Percentiles rank a stretch among this genome's conserved stretches.
Evolutionary conservation across 1,284 basidiomycete genomes (phyloP).

Genomic region (Cryptococcus sp.): DNA sequence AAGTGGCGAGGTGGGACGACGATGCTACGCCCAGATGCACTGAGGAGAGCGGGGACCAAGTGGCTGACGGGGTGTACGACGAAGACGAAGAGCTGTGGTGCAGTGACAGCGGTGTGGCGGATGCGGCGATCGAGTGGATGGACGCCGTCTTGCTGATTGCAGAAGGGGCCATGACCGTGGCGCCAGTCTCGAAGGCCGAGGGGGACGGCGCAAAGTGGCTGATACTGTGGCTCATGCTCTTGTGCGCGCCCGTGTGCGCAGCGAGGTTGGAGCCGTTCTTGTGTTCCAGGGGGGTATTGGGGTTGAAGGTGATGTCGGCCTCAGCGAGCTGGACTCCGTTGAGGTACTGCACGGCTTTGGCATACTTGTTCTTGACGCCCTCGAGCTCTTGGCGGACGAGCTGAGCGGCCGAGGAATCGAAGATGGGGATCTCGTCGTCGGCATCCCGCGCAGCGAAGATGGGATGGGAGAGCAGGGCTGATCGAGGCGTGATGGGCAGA

Average conservation of each 20-base stretch:
- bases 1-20: neutral
- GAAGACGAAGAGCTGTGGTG: neutral
- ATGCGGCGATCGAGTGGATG: too few species aligned
- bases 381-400: constrained; percentile 19
- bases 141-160: too few species aligned
- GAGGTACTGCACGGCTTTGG: constrained; percentile 28
- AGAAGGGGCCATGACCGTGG: too few species aligned
- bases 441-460: constrained; percentile 10
- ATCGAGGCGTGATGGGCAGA: constrained; percentile 14
- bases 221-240: neutral
- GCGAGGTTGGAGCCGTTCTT: constrained; percentile 5
- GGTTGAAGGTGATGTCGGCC: constrained; percentile 22
- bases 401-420: constrained; percentile 13
- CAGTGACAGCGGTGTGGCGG: neutral
- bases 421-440: constrained; percentile 10
- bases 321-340: constrained; percentile 27
- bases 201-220: too few species aligned
- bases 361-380: constrained; percentile 29
- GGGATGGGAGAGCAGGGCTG: constrained; percentile 11
- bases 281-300: constrained; percentile 6
- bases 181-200: too few species aligned
- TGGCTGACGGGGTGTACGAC: neutral
- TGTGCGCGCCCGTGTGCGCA: constrained; percentile 6
- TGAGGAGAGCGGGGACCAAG: neutral
- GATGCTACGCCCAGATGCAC: neutral